phyloP scores from a whole-genome alignment of 345 rosid species.

The Citrus reticulata region DNA sequence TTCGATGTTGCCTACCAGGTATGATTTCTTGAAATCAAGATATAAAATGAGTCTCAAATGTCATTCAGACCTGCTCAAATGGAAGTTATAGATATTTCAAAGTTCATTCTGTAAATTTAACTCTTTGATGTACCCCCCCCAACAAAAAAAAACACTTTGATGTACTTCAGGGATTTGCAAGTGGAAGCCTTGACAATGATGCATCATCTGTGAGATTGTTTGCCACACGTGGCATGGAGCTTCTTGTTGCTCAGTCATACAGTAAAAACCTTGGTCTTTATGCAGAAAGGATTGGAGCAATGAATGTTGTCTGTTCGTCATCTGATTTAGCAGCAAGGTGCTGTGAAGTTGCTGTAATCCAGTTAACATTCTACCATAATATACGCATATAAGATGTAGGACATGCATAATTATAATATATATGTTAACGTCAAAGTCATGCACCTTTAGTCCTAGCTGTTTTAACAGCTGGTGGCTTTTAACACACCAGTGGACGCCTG shows the following conservation, averaged over 20 bases:
- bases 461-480: neutral
- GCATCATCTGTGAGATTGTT: slow-evolving; percentile 89
- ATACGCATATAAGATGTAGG: neutral
- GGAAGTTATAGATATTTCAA: neutral
- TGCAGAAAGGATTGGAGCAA: slow-evolving; percentile 92
- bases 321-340: slow-evolving; percentile 86
- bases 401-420: neutral
- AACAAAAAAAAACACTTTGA: neutral
- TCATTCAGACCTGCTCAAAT: neutral
- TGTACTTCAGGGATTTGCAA: slow-evolving; percentile 81
- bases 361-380: neutral
- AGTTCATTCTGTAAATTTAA: neutral
- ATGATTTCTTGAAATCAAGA: slow-evolving; percentile 5
- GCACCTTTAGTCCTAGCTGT: neutral
- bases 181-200: slow-evolving; percentile 94
- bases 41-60: neutral
- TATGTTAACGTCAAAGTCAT: neutral
- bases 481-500: neutral
- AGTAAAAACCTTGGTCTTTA: slow-evolving; percentile 94
- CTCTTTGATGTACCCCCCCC: neutral
- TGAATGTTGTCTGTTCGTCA: slow-evolving; percentile 81
- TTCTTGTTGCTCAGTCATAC: slow-evolving; percentile 92
- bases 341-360: neutral
- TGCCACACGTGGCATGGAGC: slow-evolving; percentile 81
- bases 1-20: slow-evolving; percentile 99